Evolutionary conservation across 1,139 yeast species (phyloP), one percentile per base, ranked within the genome.

Genomic region (Hyphopichia burtonii): DNA sequence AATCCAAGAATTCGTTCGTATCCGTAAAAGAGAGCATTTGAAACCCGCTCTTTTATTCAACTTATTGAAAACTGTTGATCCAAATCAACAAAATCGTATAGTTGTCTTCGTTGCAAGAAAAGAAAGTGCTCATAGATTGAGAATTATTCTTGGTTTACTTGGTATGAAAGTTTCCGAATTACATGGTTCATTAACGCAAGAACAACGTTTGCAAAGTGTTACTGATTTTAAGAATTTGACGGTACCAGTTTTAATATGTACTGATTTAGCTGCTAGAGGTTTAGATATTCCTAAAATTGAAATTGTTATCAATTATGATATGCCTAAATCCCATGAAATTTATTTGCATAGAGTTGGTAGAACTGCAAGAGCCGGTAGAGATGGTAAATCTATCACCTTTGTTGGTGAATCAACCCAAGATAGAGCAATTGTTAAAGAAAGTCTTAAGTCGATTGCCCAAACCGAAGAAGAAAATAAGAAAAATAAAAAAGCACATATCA

Each of bases 191-290:
- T 71, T 93, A 55, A 78, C 95, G 0, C 99, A 94, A 66, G 99
- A 94, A 50, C 99, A 93, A 65, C 91, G 99, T 73, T 72, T 91
- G 52, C 78, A 77, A 49, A 85, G 88, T 55, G 89, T 94, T 32
- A 85, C 83, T 14, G 86, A 82, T 48, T 93, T 93, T 70, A 88
- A 87, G 55, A 82, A 80, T 51, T 72, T 89, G 53, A 80, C 80
- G 12, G 96, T 89, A 23, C 96, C 98, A 2, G 83, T 93, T 12
- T 74, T 93, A 49, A 76, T 93, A 34, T 93, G 98, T 82, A 94
- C 99, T 1, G 99, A 94, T 76, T 79, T 93, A 63, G 99, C 99
- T 0, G 93, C 99, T 23, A 88, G 99, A 80, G 99, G 99, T 76
- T 78, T 93, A 61, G 99, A 93, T 86, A 93, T 93, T 59, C 98